Percentiles rank a stretch among this genome's conserved stretches.
phyloP scores from a whole-genome alignment of 2,329 filamentous ascomycete genomes.

The Alternaria incomplexa region DNA sequence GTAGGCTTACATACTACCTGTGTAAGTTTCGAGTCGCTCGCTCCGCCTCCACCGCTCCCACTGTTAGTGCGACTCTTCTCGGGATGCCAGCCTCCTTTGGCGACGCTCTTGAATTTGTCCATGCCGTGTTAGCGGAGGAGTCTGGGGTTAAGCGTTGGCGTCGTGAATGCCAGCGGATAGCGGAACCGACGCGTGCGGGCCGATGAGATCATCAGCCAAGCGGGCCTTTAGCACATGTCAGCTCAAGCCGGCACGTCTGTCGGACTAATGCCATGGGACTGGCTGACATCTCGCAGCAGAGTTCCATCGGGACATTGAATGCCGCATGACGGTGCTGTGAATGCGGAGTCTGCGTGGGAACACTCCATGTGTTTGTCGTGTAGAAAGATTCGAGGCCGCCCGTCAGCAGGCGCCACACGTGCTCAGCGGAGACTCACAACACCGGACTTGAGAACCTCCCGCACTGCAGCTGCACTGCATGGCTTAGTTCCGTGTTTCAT shows the following conservation, averaged over 20 bases:
- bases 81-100: slow-evolving; percentile 59
- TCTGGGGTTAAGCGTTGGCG: slow-evolving; percentile 17
- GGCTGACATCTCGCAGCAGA: background rate
- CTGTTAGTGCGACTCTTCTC: slow-evolving; percentile 22
- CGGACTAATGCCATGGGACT: background rate
- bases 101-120: slow-evolving; percentile 47
- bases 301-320: background rate
- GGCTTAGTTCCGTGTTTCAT: slow-evolving; percentile 2
- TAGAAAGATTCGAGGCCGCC: background rate
- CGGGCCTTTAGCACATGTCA: slow-evolving; percentile 7
- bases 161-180: slow-evolving; percentile 15
- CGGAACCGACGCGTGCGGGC: slow-evolving; percentile 11
- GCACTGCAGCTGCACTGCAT: background rate
- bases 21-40: slow-evolving; percentile 59
- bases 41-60: slow-evolving; percentile 18
- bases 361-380: background rate
- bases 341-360: background rate
- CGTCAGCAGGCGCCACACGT: background rate
- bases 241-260: background rate
- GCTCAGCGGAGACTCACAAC: background rate
- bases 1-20: slow-evolving; percentile 59
- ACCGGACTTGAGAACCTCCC: background rate
- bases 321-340: background rate
- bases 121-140: slow-evolving; percentile 27
- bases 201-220: slow-evolving; percentile 34